Conservation (phyloP, 2,329 filamentous ascomycete genomes). For the Claviceps sp. region DNA sequence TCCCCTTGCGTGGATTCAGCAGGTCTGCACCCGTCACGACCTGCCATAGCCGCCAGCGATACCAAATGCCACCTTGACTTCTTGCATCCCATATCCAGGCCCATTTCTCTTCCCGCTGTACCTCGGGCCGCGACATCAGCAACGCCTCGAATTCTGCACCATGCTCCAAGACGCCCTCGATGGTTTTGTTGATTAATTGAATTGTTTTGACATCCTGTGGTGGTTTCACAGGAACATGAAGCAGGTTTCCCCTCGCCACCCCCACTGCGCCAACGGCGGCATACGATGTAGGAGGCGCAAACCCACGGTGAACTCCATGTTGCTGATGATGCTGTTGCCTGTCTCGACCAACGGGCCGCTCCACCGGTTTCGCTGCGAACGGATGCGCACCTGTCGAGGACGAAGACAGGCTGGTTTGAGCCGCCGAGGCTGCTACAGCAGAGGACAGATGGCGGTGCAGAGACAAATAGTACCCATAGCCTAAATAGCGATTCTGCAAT, state of each 20-base stretch:
- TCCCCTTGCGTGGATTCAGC: slow-evolving; percentile 29
- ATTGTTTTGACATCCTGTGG: slow-evolving; percentile 69
- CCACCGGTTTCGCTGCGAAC: slow-evolving; percentile 62
- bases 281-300: slow-evolving; percentile 68
- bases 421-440: slow-evolving; percentile 25
- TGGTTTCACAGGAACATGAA: slow-evolving; percentile 58
- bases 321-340: slow-evolving; percentile 24
- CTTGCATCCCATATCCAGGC: slow-evolving; percentile 86
- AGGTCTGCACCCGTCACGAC: slow-evolving; percentile 53
- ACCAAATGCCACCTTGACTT: slow-evolving; percentile 72
- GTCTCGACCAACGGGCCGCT: slow-evolving; percentile 22
- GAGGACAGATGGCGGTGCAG: slow-evolving; percentile 77
- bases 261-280: slow-evolving; percentile 26
- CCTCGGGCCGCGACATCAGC: slow-evolving; percentile 72
- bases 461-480: slow-evolving; percentile 69
- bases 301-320: slow-evolving; percentile 41
- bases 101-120: slow-evolving; percentile 81
- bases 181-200: slow-evolving; percentile 73
- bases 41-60: slow-evolving; percentile 85
- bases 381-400: slow-evolving; percentile 43
- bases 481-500: slow-evolving; percentile 73
- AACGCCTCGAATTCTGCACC: slow-evolving; percentile 83
- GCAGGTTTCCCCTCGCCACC: slow-evolving; percentile 31
- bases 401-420: slow-evolving; percentile 1
- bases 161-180: slow-evolving; percentile 66